phyloP scores from a whole-genome alignment of 2,329 filamentous ascomycete species.

The Cladophialophora immunda region DNA sequence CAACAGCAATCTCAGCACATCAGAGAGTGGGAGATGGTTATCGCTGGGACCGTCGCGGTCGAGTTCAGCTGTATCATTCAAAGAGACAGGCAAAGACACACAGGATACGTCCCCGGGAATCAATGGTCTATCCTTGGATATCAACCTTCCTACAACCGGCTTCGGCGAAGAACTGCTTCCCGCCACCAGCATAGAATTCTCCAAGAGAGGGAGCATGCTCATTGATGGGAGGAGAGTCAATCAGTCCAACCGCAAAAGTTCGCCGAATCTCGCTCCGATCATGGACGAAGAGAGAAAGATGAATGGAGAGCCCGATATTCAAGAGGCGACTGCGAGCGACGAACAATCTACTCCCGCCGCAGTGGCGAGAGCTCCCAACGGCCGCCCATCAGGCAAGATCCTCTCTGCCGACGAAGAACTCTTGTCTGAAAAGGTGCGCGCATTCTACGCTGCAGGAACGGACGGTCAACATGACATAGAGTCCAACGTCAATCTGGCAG shows the following conservation, averaged over 20 bases:
- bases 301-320: conserved; percentile 35
- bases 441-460: conserved; percentile 71
- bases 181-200: conserved; percentile 64
- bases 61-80: conserved; percentile 20
- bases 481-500: conserved; percentile 47
- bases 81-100: conserved; percentile 25
- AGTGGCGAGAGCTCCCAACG: conserved; percentile 49
- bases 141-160: conserved; percentile 58
- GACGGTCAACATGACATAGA: conserved; percentile 60
- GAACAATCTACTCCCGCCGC: conserved; percentile 7
- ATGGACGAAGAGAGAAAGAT: conserved; percentile 35
- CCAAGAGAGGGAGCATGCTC: conserved; percentile 67
- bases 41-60: conserved; percentile 21
- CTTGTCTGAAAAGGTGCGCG: conserved; percentile 68
- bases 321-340: conserved; percentile 23
- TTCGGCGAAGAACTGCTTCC: conserved; percentile 61
- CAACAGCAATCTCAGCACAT: conserved; percentile 18
- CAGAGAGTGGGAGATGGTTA: conserved; percentile 31
- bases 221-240: conserved; percentile 62
- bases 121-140: conserved; percentile 51
- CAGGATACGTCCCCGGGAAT: conserved; percentile 55
- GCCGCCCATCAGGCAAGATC: conserved; percentile 55
- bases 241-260: conserved; percentile 34
- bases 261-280: conserved; percentile 32
- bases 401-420: conserved; percentile 72